Evolutionary conservation across 2,329 filamentous ascomycete genomes (phyloP).

Genomic region (Aspergillus felis): DNA sequence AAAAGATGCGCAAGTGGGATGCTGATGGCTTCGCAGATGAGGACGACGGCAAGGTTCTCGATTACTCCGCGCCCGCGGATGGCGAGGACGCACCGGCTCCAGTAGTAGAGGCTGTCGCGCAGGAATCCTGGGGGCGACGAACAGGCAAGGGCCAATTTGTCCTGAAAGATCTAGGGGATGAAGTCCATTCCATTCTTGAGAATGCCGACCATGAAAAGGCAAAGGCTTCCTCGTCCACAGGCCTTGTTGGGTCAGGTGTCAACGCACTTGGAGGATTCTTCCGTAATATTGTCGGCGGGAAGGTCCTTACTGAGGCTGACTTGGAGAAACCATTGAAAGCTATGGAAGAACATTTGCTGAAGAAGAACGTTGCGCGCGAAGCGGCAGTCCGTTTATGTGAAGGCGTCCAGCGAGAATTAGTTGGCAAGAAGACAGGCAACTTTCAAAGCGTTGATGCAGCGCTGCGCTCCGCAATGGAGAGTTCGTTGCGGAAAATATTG

Average conservation of each 20-base stretch:
- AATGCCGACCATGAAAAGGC: conserved; percentile 66
- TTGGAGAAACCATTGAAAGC: conserved; percentile 88
- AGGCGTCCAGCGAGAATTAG: conserved; percentile 81
- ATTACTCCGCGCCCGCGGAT: conserved; percentile 72
- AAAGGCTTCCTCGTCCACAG: conserved; percentile 47
- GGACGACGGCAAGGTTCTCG: conserved; percentile 72
- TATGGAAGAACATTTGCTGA: conserved; percentile 91
- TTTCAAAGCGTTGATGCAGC: conserved; percentile 86
- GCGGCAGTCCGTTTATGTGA: conserved; percentile 87
- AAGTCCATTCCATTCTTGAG: conserved; percentile 84
- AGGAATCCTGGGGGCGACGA: conserved; percentile 77
- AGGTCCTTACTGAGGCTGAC: conserved; percentile 83
- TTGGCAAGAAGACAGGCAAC: conserved; percentile 85
- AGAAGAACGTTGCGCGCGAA: conserved; percentile 95
- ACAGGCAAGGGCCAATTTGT: conserved; percentile 90
- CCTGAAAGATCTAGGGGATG: conserved; percentile 85
- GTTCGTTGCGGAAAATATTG: conserved; percentile 88
- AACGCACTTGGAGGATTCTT: conserved; percentile 84
- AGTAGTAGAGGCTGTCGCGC: conserved; percentile 69
- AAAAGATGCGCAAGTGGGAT: conserved; percentile 90
- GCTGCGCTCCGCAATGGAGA: conserved; percentile 83
- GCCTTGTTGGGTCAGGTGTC: conserved; percentile 73
- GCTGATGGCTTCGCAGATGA: conserved; percentile 84
- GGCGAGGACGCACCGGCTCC: conserved; percentile 54
- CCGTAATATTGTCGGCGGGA: conserved; percentile 91